These are phyloP conservation scores for Naganishia sp. DNA, from an alignment of 1,284 basidiomycete species.

Conservation along the genomic window DNA sequence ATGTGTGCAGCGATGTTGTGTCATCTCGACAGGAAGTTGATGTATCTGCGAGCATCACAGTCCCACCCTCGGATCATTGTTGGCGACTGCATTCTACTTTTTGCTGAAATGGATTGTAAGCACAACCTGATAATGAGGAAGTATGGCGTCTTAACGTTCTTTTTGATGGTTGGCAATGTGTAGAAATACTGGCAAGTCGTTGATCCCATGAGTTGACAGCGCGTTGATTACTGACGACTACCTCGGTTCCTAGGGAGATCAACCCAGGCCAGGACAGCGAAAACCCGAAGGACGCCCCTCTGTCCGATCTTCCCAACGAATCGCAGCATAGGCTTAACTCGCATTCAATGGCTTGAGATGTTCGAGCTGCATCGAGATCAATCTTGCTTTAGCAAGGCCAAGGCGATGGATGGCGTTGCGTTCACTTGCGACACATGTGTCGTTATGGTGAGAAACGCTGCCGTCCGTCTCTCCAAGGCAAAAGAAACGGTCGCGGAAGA, in stretches of 20 bases:
- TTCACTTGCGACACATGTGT: conserved; percentile 9
- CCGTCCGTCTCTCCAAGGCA: no score
- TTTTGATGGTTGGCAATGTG: conserved; percentile 39
- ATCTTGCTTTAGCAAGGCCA: no score
- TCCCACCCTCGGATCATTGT: conserved; percentile 63
- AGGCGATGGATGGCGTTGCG: not conserved
- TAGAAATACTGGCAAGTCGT: conserved; percentile 54
- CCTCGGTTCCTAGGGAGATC: conserved; percentile 46
- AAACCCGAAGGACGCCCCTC: conserved; percentile 25
- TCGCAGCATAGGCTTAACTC: conserved; percentile 12
- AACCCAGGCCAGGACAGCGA: conserved; percentile 59
- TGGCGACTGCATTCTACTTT: conserved; percentile 63
- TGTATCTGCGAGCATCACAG: conserved; percentile 51
- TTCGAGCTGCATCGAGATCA: no score
- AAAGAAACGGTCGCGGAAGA: not conserved
- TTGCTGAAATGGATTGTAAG: conserved; percentile 62
- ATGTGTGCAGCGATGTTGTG: conserved; percentile 8
- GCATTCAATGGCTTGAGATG: conserved; percentile 13
- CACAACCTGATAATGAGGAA: conserved; percentile 4
- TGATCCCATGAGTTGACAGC: no score
- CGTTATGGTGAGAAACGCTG: conserved; percentile 16
- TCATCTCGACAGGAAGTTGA: not conserved
- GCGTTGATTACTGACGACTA: not conserved
- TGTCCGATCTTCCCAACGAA: conserved; percentile 25
- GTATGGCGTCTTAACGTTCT: not conserved